Base-by-base conservation (phyloP, 1,139 yeast genomes). In the Yamadazyma sp. region DNA sequence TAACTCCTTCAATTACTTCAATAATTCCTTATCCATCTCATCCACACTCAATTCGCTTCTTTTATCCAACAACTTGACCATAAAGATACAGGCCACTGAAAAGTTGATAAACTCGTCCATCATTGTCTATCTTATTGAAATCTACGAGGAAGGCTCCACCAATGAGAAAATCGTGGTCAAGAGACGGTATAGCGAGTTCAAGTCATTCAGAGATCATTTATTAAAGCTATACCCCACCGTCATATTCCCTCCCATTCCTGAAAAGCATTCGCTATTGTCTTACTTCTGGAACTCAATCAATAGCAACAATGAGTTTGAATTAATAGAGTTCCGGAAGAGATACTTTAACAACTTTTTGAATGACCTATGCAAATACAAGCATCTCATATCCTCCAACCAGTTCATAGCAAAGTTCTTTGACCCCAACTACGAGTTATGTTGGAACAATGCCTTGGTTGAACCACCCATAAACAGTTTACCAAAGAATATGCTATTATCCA, bases 161-260 rank as follows among this genome's bases (percentile, higher is more conserved):
- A 20, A 34, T 2, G 43, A 44, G 2, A 34, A 34, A 9, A 42
- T 49, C 23, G 58, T 67, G 4, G 76, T 72, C 16, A 71, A 70
- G 45, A 57, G 82, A 42, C 59, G 83, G 34, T 78, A 77, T 50
- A 70, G 78, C 25, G 83, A 78, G 52, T 78, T 78, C 54, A 72
- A 67, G 43, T 74, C 80, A 9, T 59, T 77, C 7, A 57, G 82
- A 32, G 71, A 68, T 36, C 65, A 62, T 44, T 52, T 78, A 28
- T 54, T 66, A 32, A 64, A 64, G 48, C 56, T 76, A 32, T 75
- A 64, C 45, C 82, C 82, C 4, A 73, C 79, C 1, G 54, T 69
- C 28, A 63, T 77, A 12, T 61, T 78, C 9, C 82, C 83, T 2
- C 80, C 82, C 2, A 71, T 78, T 12, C 83, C 83, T 0, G 82